A percentile compares a stretch with the other conserved stretches of the same genome.
These are phyloP conservation scores for Penicillium turbatum DNA, from an alignment of 495 filamentous ascomycete genomes.

Conservation along the genomic window DNA sequence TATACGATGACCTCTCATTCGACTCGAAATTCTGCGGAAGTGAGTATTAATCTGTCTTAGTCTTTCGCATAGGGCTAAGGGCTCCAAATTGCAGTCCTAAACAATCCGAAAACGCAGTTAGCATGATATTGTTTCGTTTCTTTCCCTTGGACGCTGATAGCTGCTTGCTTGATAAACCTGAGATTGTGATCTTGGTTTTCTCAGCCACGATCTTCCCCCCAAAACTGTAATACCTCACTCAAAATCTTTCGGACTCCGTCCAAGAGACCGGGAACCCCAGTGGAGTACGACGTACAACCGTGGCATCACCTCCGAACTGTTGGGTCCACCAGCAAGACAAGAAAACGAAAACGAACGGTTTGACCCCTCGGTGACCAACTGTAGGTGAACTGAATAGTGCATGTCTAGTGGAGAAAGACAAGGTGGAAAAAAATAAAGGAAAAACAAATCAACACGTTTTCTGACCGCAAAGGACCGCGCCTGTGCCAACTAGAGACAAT, in stretches of 20 bases:
- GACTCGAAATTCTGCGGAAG: not conserved
- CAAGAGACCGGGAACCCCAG: not conserved
- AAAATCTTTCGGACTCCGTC: not conserved
- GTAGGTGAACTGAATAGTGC: slow-evolving; percentile 6
- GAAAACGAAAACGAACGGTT: slow-evolving; percentile 2
- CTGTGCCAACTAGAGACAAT: not conserved
- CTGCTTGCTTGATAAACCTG: not conserved
- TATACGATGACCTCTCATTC: slow-evolving; percentile 1
- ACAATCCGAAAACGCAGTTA: not conserved
- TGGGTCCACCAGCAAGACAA: slow-evolving; percentile 6
- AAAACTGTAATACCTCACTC: not conserved
- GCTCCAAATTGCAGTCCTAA: not conserved
- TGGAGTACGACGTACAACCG: slow-evolving; percentile 7
- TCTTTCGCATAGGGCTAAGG: not conserved
- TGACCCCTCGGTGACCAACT: not conserved
- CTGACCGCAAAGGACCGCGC: not conserved
- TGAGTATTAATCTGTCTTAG: not conserved
- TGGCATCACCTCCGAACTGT: not conserved
- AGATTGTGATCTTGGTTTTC: not conserved
- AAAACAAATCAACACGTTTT: not conserved
- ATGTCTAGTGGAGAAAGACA: slow-evolving; percentile 3
- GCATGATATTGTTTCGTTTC: not conserved
- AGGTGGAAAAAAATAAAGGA: not conserved
- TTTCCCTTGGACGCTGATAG: not conserved
- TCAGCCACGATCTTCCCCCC: not conserved